Evolutionary conservation across 768 basidiomycete genomes (phyloP), one percentile per base, ranked within the genome.

Genomic region (Podaxis mareebaensis): DNA sequence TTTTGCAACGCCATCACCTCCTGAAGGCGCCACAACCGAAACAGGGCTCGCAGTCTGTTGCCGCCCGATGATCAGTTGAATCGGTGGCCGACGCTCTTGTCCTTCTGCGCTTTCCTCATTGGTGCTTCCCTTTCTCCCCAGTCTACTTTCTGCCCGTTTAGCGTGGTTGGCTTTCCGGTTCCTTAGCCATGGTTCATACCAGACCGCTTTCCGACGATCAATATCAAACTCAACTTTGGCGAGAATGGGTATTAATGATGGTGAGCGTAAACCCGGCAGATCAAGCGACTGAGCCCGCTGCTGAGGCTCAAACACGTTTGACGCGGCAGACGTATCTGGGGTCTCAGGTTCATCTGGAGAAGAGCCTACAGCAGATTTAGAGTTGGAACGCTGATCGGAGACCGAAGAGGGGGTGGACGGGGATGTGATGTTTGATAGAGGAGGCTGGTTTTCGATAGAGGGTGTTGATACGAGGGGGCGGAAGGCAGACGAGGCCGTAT

Each of bases 191-290:
- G 88, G 87, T n/a, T 88, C 88, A 66, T 89, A 95, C 95, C 95
- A 97, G 3, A 78, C 77, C 2, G 94, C 95, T 66, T 82, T 88
- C 58, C 84, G 79, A 42, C 80, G 80, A 74, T 97, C 96, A 68
- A 99, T 89, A 72, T 97, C 94, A 69, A 99, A 97, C 73, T 98
- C 95, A 12, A 99, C 87, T 74, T 96, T 96, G 54, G 95, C 96
- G 30, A 99, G 83, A 61, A 97, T 88, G 4, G 91, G 92, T 58
- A 93, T 86, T 24, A 92, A 75, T 26, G 88, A 84, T 53, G 84
- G 74, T 5, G 87, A 86, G 61, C 74, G 73, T 44, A 92, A 79
- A 6, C 90, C 91, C 4, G 90, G 88, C 10, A 92, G 81, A 58
- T 87, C 81, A 61, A 91, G 76, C 24, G 82, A 81, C 53, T 81